Conservation (phyloP, 2,329 filamentous ascomycete genomes). For the Botrytis fabae region DNA sequence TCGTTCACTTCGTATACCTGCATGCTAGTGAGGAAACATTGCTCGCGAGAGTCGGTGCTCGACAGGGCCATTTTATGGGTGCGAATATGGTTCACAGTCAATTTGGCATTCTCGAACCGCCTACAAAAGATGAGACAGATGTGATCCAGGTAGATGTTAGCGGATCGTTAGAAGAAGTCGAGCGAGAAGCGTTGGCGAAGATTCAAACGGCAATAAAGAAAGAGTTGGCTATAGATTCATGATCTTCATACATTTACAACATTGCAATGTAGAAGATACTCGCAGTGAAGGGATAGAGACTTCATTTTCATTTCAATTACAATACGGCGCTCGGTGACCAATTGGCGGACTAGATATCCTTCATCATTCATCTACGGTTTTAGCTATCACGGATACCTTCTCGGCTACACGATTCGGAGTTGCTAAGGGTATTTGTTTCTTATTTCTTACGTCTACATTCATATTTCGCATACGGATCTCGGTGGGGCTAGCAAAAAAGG, state of each 20-base stretch:
- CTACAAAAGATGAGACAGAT: constrained; percentile 68
- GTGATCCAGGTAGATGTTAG: constrained; percentile 71
- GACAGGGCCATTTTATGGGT: constrained; percentile 93
- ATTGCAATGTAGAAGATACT: not conserved
- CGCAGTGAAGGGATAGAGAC: not conserved
- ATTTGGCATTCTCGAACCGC: constrained; percentile 83
- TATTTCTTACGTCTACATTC: not conserved
- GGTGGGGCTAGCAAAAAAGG: not conserved
- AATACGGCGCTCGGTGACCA: constrained; percentile 18
- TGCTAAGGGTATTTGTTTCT: constrained; percentile 10
- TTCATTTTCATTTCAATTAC: constrained; percentile 7
- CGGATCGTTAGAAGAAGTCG: constrained; percentile 58
- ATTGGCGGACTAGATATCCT: constrained; percentile 15
- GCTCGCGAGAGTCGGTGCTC: constrained; percentile 69
- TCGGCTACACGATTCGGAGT: constrained; percentile 14
- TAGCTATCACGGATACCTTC: not conserved
- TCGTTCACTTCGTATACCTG: constrained; percentile 91
- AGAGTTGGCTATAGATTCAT: constrained; percentile 26
- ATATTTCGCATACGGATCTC: constrained; percentile 10
- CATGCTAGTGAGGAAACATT: constrained; percentile 74
- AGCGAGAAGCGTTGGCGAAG: constrained; percentile 57
- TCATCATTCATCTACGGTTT: constrained; percentile 7
- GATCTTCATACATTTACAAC: not conserved
- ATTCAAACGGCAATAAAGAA: constrained; percentile 43
- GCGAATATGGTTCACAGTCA: constrained; percentile 94